Conservation (phyloP, 2,329 filamentous ascomycete species). For the Cladobotryum mycophilum region DNA sequence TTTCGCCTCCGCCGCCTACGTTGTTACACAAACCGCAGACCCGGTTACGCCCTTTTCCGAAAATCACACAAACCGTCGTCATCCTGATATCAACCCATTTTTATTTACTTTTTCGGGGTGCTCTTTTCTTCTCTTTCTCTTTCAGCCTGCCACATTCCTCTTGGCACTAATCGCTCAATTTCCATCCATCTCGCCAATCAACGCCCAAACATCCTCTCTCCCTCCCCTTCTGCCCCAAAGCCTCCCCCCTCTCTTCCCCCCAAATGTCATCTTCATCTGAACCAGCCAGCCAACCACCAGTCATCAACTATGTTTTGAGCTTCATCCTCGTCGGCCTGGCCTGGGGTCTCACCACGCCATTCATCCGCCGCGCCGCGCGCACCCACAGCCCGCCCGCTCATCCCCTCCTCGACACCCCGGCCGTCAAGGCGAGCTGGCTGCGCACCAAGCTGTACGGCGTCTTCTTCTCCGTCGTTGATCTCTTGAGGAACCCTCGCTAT, state of each 20-base stretch:
- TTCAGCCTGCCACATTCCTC: too few relatives aligned
- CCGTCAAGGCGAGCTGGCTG: conserved; percentile 52
- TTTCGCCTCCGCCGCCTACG: too few relatives aligned
- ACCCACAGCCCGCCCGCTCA: conserved; percentile 61
- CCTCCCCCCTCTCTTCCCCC: neutral
- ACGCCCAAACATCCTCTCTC: neutral
- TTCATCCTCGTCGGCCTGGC: conserved; percentile 88
- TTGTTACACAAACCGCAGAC: too few relatives aligned
- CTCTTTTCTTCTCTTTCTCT: too few relatives aligned
- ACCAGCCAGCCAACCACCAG: conserved; percentile 34
- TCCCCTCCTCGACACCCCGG: conserved; percentile 44
- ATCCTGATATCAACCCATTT: neutral
- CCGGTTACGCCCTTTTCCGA: too few relatives aligned
- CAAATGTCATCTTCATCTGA: neutral
- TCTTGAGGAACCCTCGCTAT: conserved; percentile 76
- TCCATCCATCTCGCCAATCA: neutral
- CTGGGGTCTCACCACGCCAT: conserved; percentile 89
- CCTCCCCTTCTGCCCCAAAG: too few relatives aligned
- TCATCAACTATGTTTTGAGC: conserved; percentile 78
- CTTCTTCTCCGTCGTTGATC: conserved; percentile 69
- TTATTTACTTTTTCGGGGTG: neutral
- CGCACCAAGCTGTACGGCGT: conserved; percentile 56
- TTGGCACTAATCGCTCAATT: too few relatives aligned
- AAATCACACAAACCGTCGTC: too few relatives aligned
- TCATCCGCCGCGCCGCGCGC: conserved; percentile 81